These are phyloP conservation scores for Geoglossum glabrum DNA, from an alignment of 495 filamentous ascomycete species.

Conservation along the genomic window DNA sequence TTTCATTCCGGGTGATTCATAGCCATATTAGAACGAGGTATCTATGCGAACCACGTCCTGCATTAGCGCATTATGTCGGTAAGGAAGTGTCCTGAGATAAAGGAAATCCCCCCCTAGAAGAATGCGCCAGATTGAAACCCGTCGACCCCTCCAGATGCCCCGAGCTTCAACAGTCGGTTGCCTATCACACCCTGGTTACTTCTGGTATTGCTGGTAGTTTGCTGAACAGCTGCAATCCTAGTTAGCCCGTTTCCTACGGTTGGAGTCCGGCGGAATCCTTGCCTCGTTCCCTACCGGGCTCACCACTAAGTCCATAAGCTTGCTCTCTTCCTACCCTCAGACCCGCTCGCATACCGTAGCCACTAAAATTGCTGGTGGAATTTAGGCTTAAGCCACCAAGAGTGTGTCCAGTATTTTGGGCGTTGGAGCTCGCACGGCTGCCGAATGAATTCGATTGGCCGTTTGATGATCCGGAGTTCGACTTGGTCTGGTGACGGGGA, in stretches of 20 bases:
- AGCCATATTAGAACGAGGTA: no score
- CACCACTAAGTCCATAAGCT: not conserved
- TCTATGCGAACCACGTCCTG: no score
- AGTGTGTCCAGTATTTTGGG: slow-evolving; percentile 16
- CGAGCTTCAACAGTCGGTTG: not conserved
- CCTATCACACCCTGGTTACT: not conserved
- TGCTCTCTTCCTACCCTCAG: slow-evolving; percentile 17
- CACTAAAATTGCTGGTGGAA: slow-evolving; percentile 12
- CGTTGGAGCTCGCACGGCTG: slow-evolving; percentile 6
- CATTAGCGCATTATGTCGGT: no score
- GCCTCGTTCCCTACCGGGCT: not conserved
- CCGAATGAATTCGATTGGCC: not conserved
- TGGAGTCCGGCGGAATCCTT: not conserved
- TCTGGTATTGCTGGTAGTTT: not conserved
- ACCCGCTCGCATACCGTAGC: slow-evolving; percentile 30
- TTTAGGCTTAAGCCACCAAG: slow-evolving; percentile 14
- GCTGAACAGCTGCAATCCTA: not conserved
- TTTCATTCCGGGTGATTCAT: no score
- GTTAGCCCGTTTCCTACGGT: not conserved
- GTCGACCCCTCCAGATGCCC: not conserved
- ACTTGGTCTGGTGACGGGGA: not conserved
- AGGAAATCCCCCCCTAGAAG: not conserved
- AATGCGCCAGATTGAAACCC: not conserved
- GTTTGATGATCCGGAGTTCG: not conserved
- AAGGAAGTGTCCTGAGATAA: no score